Evolutionary conservation across 108 stramenopile species (phyloP), one percentile per base, ranked within the genome.

Genomic region (Nitzschia inconspicua): DNA sequence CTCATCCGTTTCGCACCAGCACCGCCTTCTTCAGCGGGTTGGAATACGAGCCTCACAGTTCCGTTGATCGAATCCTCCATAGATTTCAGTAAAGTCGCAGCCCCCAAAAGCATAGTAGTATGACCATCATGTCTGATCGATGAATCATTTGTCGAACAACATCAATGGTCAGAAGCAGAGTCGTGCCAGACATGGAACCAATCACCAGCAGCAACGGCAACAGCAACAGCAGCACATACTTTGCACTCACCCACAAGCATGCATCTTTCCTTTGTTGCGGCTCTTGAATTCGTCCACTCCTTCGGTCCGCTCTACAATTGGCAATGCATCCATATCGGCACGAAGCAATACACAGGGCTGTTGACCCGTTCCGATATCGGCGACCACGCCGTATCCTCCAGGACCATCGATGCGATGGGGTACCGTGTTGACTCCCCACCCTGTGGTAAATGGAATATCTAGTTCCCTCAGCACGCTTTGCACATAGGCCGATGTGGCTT

Each of bases 231-330:
- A n/a, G n/a, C n/a, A n/a, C n/a, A n/a, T n/a, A n/a, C n/a, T n/a
- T n/a, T n/a, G n/a, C n/a, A n/a, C n/a, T n/a, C n/a, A n/a, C n/a
- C 96, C 96, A 65, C 96, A 97, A 2, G 94, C 96, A 63, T 97
- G 96, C 94, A 97, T 95, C 28, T 60, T 63, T 1, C 91, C 91
- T 23, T 62, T 41, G 11, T 69, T 77, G 28, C 41, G 41, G 3
- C 78, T 81, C 41, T 60, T 78, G 56, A 88, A 94, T 6, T 26
- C 58, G 19, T 79, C 70, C 37, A 82, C 51, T 1, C 63, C 49
- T 39, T 64, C 42, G 8, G 85, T 88, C 14, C 53, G 47, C 51
- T 97, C 96, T 9, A 66, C 19, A 56, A 97, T 90, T 14, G 96
- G 93, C 47, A 97, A 49, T 1, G 91, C 94, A 69, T 97, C 96